Evolutionary conservation across 768 basidiomycete genomes (phyloP), one percentile per base, ranked within the genome.

Genomic region (Boletus coccyginus): DNA sequence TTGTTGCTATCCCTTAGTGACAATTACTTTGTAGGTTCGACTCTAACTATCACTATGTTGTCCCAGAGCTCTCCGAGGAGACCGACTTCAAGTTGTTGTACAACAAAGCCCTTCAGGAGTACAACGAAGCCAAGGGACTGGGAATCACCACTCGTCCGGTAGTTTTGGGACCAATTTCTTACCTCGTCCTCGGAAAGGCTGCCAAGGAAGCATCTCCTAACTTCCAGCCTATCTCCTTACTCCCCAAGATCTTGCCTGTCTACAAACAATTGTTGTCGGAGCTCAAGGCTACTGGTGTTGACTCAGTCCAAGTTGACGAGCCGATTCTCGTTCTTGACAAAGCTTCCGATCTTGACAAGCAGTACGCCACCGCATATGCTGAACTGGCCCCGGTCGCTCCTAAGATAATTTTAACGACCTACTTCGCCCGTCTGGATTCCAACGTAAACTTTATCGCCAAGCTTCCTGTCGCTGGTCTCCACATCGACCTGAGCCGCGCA

Each of bases 31-130:
- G 48, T 59, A 95, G 93, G 94, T 96, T 94, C 73, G 94, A 97
- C 77, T 94, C 93, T 49, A 98, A 97, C 85, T 98, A 97, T 81
- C 95, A 98, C 80, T 95, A 87, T 70, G 94, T 98, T 74, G 97
- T 98, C 57, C 95, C 95, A 53, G 97, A 97, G 77, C 85, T 97
- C 75, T 91, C 91, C 10, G 89, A 92, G 51, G 78, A 83, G 66
- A 90, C 88, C 32, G 86, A 96, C 62, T 98, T 98, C 86, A 94
- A 96, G 77, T 80, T 99, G 71, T 84, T 88, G 78, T 87, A 86
- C 78, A 96, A 96, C 88, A 97, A 98, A 81, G 86, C 90, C 46
- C 84, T 98, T 58, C 87, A 88, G 66, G 93, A 97, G 73, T 98
- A 84, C 81, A 86, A 89, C 61, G 97, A 99, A 79, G 97, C 97